Base-by-base conservation (phyloP, 2,329 filamentous ascomycete genomes). In the Didymella sp. region DNA sequence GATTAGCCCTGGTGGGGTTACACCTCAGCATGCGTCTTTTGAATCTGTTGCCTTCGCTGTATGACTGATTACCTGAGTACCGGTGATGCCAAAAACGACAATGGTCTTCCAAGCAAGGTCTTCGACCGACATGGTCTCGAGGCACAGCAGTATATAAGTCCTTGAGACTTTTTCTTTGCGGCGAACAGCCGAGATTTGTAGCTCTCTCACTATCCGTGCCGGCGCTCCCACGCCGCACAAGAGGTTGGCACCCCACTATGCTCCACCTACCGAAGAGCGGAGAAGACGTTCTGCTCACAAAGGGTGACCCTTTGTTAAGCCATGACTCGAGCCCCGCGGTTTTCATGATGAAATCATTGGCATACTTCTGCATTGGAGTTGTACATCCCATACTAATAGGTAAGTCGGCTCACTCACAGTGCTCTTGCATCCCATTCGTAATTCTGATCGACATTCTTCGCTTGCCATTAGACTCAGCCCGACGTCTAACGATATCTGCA, bases 1-100 rank as follows among this genome's bases (percentile, higher is more conserved):
- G 46, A 49, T 15, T 35, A 49, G 17, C 46, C 46, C 46, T 49
- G 13, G 13, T 21, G 17, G 12, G 11, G 6, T 15, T 4, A 35
- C 6, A 7, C 17, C 13, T 47, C 19, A 47, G 31, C 22, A 47
- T 17, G 4, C 6, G 12, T 33, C 15, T 19, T 30, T 21, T 11
- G 9, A 3, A 3, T 7, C 6, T 22, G 11, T 19, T 33, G 11
- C 5, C 13, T 24, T 11, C 8, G 17, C 27, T 33, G 4, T 6
- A 22, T 22, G 8, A n/a, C 6, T 33, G 30, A 7, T 25, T 17
- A 48, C 33, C 45, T 48, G 45, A 15, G 22, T 38, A n/a, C 33
- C 45, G 4, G 45, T 48, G 3, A 48, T 40, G 22, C 45, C 45
- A 25, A 48, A 19, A n/a, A 48, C 40, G 33, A 24, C 45, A 12